Percentiles rank a stretch among this genome's conserved stretches.
phyloP scores from a whole-genome alignment of 345 rosid genomes.

The Eucalyptus marginata region DNA sequence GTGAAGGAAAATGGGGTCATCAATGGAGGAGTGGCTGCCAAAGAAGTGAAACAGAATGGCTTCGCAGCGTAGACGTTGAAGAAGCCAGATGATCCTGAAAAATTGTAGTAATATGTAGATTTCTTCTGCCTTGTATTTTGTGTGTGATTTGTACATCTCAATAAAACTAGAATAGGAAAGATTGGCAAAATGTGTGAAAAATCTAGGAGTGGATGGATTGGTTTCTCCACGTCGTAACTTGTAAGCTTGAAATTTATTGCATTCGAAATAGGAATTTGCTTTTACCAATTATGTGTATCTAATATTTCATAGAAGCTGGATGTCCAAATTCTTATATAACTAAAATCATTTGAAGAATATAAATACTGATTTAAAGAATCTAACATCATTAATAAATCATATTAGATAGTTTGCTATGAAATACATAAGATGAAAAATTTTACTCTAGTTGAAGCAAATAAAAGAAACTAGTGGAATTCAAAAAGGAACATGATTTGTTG shows the following conservation, averaged over 20 bases:
- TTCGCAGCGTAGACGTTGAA: not conserved
- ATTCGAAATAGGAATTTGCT: not conserved
- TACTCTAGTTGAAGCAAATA: not conserved
- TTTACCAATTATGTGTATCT: not conserved
- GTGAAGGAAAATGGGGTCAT: not conserved
- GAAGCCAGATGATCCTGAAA: not conserved
- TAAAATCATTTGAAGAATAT: not conserved
- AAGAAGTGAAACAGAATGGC: not conserved
- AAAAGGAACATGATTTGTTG: rapidly evolving
- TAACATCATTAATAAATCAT: not conserved
- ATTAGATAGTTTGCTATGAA: not conserved
- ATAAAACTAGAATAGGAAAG: not conserved
- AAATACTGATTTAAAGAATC: not conserved
- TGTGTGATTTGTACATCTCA: not conserved
- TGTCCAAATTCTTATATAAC: not conserved
- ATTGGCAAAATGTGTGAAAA: not conserved
- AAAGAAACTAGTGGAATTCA: too few species aligned
- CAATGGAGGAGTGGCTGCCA: not conserved
- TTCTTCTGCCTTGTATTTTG: not conserved
- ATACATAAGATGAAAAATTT: too few species aligned
- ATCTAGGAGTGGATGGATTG: not conserved
- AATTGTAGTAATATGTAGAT: not conserved
- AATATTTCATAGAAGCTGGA: not conserved
- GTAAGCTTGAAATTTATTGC: not conserved
- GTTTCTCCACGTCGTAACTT: not conserved